Evolutionary conservation across 1,139 yeast genomes (phyloP).

Genomic region (Candida glucosophila): DNA sequence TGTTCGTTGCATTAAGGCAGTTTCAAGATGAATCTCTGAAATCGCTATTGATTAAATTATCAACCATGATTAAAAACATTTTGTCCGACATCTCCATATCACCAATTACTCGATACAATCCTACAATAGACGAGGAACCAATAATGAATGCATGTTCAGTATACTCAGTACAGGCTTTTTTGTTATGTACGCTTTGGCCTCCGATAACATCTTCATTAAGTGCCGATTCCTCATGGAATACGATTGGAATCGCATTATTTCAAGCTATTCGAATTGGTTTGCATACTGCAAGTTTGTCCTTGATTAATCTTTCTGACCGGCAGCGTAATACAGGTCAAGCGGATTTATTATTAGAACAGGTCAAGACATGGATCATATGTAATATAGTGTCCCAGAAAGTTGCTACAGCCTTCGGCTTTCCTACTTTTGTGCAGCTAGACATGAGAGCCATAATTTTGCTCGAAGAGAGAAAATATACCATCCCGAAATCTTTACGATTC

Average conservation of each 20-base stretch:
- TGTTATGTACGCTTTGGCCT: slow-evolving; percentile 90
- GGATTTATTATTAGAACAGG: slow-evolving; percentile 60
- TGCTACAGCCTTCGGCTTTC: slow-evolving; percentile 90
- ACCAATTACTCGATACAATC: slow-evolving; percentile 78
- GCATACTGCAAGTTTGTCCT: slow-evolving; percentile 41
- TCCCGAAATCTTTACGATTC: slow-evolving; percentile 58
- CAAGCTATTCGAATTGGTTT: slow-evolving; percentile 89
- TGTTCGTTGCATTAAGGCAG: slow-evolving; percentile 73
- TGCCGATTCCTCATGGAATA: slow-evolving; percentile 94
- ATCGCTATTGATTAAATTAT: slow-evolving; percentile 41
- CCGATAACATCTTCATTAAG: slow-evolving; percentile 88
- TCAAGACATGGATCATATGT: slow-evolving; percentile 88
- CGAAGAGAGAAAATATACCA: too few species aligned
- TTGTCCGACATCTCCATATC: slow-evolving; percentile 83
- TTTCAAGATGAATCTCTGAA: slow-evolving; percentile 31
- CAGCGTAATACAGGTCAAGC: slow-evolving; percentile 19
- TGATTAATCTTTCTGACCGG: slow-evolving; percentile 7
- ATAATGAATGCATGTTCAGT: slow-evolving; percentile 86
- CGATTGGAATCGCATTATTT: slow-evolving; percentile 84
- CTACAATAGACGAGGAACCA: slow-evolving; percentile 69
- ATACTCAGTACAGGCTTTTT: slow-evolving; percentile 86
- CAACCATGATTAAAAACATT: slow-evolving; percentile 66
- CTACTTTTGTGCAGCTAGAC: slow-evolving; percentile 83
- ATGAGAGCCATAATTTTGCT: too few species aligned
- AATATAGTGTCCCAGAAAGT: slow-evolving; percentile 83